Conservation (phyloP, 176 grass and related monocot species). For the Bothriochloa decipiens region DNA sequence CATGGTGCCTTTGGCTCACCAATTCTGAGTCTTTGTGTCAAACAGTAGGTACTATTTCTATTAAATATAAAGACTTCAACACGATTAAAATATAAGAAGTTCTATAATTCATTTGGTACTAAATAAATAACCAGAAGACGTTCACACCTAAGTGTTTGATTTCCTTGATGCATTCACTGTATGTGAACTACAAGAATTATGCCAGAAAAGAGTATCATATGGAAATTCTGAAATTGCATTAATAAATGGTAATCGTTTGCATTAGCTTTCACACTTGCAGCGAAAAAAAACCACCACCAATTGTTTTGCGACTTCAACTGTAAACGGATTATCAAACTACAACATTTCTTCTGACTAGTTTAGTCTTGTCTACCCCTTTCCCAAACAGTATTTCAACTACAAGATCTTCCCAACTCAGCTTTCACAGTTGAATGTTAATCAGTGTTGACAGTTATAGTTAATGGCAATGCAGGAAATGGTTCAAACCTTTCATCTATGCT, state of each 20-base stretch:
- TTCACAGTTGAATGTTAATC: slow-evolving; percentile 26
- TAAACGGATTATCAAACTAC: background rate
- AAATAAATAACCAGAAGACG: background rate
- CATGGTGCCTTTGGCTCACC: no score
- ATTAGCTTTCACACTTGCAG: background rate
- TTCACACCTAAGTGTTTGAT: background rate
- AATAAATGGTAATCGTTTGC: background rate
- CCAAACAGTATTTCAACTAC: background rate
- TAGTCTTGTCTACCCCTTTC: background rate
- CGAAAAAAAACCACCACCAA: background rate
- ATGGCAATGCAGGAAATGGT: slow-evolving; percentile 1
- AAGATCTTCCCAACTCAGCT: background rate
- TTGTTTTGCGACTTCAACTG: slow-evolving; percentile 26
- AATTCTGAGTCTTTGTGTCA: no score
- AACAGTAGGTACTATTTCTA: background rate
- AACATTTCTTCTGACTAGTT: background rate
- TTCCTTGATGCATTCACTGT: background rate
- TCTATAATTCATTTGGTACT: slow-evolving; percentile 4
- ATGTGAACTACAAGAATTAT: background rate
- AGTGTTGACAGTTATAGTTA: background rate
- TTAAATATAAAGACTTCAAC: slow-evolving; percentile 3
- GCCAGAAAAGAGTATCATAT: background rate
- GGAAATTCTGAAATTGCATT: background rate
- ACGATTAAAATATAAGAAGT: background rate
- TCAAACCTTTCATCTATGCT: background rate